Conservation (phyloP, 768 basidiomycete species). For the Cantharellus anzutake region DNA sequence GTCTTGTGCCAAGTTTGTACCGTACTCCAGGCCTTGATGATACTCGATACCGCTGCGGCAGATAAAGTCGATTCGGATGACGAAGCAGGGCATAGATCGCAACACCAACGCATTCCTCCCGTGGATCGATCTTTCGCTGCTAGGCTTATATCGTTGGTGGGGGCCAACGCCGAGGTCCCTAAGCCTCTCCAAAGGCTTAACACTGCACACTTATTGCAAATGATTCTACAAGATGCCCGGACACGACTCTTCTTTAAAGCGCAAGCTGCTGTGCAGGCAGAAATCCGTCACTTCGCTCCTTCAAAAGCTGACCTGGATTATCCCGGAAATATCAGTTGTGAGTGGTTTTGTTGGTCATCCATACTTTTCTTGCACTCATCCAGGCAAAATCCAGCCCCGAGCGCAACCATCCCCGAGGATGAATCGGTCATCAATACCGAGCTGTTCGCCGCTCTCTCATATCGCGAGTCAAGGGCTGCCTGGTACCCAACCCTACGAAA, state of each 20-base stretch:
- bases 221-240: constrained; percentile 92
- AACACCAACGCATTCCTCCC: neutral
- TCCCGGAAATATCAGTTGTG: constrained; percentile 62
- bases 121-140: neutral
- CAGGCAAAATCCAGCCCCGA: neutral
- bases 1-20: constrained; percentile 91
- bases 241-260: constrained; percentile 92
- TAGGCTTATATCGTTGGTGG: neutral
- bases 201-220: constrained; percentile 62
- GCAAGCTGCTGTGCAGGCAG: constrained; percentile 74
- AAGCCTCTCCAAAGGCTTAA: constrained; percentile 32
- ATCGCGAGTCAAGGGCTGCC: constrained; percentile 29
- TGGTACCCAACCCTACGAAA: constrained; percentile 87
- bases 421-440: neutral
- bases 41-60: constrained; percentile 37
- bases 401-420: neutral
- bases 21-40: constrained; percentile 89
- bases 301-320: constrained; percentile 68
- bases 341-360: constrained; percentile 14
- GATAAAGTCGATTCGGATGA: constrained; percentile 15
- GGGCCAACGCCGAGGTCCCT: neutral
- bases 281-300: constrained; percentile 68
- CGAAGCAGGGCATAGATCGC: neutral
- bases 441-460: neutral
- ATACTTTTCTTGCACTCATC: neutral